A percentile compares a stretch with the other conserved stretches of the same genome.
These are phyloP conservation scores for Populus hybrid DNA, from an alignment of 441 rosid genomes.

Conservation along the genomic window DNA sequence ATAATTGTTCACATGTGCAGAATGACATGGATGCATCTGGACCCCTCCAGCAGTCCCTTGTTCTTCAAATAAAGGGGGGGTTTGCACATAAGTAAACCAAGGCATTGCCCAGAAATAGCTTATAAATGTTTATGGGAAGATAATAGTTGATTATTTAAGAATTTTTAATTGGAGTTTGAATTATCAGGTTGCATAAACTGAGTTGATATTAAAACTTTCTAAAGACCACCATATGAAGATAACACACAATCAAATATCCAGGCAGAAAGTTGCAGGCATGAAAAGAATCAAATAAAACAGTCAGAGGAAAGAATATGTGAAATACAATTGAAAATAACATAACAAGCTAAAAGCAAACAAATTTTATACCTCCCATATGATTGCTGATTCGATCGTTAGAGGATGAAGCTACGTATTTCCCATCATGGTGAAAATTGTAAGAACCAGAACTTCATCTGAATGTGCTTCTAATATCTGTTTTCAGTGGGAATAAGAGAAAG, in stretches of 20 bases:
- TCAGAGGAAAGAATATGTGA: not conserved
- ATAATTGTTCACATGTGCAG: not conserved
- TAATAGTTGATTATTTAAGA: not conserved
- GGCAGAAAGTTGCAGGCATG: not conserved
- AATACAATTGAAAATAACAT: not conserved
- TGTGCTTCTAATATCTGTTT: constrained; percentile 73
- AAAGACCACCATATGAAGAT: too few species aligned
- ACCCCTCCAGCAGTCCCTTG: not conserved
- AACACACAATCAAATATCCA: not conserved
- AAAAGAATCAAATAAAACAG: not conserved
- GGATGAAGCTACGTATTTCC: constrained; percentile 68
- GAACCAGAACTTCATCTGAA: constrained; percentile 43
- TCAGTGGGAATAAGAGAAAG: constrained; percentile 28
- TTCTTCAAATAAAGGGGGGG: not conserved
- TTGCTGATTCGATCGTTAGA: constrained; percentile 70
- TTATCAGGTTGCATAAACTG: not conserved
- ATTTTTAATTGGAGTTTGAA: not conserved
- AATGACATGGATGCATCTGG: not conserved
- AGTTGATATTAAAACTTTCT: too few species aligned
- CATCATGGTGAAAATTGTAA: too few species aligned
- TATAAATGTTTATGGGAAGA: not conserved
- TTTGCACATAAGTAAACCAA: too few species aligned
- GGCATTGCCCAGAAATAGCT: too few species aligned
- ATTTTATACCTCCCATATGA: constrained; percentile 86
- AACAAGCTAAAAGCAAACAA: not conserved